Base-by-base conservation (phyloP, 2,329 filamentous ascomycete species). In the Claviceps sp. region DNA sequence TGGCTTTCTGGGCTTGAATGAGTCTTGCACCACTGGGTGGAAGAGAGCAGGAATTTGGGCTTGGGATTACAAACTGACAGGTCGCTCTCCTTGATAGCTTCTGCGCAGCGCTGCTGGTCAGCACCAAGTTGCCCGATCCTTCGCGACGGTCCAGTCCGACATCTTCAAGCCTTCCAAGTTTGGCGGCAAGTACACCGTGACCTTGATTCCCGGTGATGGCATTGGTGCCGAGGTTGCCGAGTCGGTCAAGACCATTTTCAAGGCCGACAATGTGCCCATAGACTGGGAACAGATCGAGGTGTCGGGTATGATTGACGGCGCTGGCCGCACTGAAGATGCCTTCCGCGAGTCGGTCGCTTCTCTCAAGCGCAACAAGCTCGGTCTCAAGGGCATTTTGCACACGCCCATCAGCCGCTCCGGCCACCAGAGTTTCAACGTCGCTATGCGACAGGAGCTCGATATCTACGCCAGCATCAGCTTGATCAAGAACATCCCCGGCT, bases 101-200 rank as follows among this genome's bases (percentile, higher is more conserved):
- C 70, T 80, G 61, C 72, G 75, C 66, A 66, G 74, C 65, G 44
- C 72, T 57, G 72, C 74, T 59, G 63, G 50, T 16, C 68, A 62
- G 62, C 70, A 71, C 59, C 69, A 70, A 60, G 64, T 67, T 58
- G 67, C 72, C 54, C 76, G 78, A 67, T 72, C 73, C 62, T 83
- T 89, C 69, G 88, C 88, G 62, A 95, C 88, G 58, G 77, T 95
- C 62, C 82, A 89, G 72, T 86, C 86, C 69, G 93, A 97, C 73
- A 91, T 97, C 73, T 96, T 97, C 82, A 95, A 96, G 81, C 90
- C 90, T 62, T 89, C 91, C 76, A 93, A 97, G 80, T 97, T 90
- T 71, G 93, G 93, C 70, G 88, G 91, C 76, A 98, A 97, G 78
- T 98, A 97, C 80, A 98, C 93, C 39, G 91, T 96, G 63, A 96